Base-by-base conservation (phyloP, 768 basidiomycete species). In the Termitomyces sp. region DNA sequence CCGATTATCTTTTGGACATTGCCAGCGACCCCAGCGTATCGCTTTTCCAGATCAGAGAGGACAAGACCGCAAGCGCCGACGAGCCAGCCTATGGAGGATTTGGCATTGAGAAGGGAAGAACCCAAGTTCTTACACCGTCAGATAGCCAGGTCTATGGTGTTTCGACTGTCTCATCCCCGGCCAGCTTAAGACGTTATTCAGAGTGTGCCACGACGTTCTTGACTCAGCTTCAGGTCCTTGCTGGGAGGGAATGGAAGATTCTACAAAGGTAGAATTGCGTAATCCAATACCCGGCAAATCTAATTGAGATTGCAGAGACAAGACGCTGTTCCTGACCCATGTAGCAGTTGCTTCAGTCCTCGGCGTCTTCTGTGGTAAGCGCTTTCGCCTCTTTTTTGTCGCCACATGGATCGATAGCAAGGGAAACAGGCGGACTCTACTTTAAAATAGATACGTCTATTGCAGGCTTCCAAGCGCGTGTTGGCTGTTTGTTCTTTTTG, bases 401-500 rank as follows among this genome's bases (percentile, higher is more conserved):
- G 40, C 21, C 10, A n/a, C 26, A 42, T 21, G 19, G n/a, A 43
- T 40, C 7, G 14, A 32, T 24, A 11, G 17, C 19, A 41, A 56
- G 19, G 51, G 7, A 24, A 26, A 3, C 54, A 88, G 90, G 93
- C 54, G 94, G 95, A 0, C 68, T 96, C 54, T 97, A 95, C 67
- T 98, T 77, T 71, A 67, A 93, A 28, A 93, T 91, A 0, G 81
- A 78, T 35, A 72, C 81, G 19, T 87, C 83, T 4, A 96, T 97
- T 58, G 90, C 93, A 24, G 94, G 94, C 1, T 97, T 97, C 77
- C 94, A 97, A 67, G 88, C 88, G 37, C 81, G 95, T 30, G 80
- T 98, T n/a, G 95, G 95, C 30, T 91, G 88, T 60, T 70, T 98
- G 41, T 97, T 98, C 78, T 98, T 98, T 83, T 67, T 97, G 63